Base-by-base conservation (phyloP, 768 basidiomycete species). In the Naganishia randhawae region DNA sequence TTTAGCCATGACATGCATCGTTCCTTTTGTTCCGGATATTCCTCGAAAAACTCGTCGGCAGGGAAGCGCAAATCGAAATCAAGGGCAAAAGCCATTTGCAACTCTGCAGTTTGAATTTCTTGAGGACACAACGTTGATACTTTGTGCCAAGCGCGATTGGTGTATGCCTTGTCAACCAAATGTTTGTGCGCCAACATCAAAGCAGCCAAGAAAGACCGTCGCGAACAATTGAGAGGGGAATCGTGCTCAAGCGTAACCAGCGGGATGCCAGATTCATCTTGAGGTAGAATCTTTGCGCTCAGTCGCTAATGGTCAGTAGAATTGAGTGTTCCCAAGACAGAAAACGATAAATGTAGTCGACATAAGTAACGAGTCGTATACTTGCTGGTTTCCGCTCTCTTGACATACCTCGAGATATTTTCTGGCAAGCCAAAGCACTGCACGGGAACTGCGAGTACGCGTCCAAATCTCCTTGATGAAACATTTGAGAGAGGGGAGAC, bases 51-150 rank as follows among this genome's bases (percentile, higher is more conserved):
- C 11, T 68, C 63, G 37, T 69, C 67, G 32, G 65, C 64, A 66
- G 91, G 91, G 45, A 94, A 90, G 91, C 91, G 93, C 27, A 94
- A 85, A n/a, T 90, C 85, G 90, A 91, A 95, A 69, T 88, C 87
- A 22, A 95, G 85, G 10, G 91, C 88, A 76, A 87, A 86, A 27
- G 92, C 90, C 48, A 97, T 85, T 0, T 89, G 90, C 27, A 90
- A 86, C 80, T 97, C 94, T 75, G 91, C 93, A 19, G 87, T 85
- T 42, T 90, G 87, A 62, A 97, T 89, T 82, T 97, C 93, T 48
- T 86, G 82, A 5, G 91, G 86, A 0, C 88, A 86, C 2, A 97
- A 84, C 19, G 92, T 92, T n/a, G 89, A 90, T 7, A 97, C 84
- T 75, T 93, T 92, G 1, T 90, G 89, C 94, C 94, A 96, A 19